phyloP scores from a whole-genome alignment of 306 rosid genomes.

The Vigna reflexopilosa region DNA sequence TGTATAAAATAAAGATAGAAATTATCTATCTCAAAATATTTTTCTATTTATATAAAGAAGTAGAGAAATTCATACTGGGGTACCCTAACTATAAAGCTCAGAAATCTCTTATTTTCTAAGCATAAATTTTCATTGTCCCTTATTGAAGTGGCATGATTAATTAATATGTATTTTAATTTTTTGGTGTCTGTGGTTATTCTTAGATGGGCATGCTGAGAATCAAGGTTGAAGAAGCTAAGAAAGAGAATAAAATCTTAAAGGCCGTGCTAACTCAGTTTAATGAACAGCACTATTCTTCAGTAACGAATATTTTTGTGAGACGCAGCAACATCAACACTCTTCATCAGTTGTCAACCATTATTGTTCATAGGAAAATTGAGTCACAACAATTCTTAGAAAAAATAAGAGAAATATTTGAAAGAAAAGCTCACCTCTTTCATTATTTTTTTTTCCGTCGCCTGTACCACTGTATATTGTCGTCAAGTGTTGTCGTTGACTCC shows the following conservation, averaged over 20 bases:
- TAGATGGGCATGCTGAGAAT: conserved; percentile 45
- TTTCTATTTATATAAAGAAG: too few relatives aligned
- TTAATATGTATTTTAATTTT: background rate
- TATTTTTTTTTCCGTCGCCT: too few relatives aligned
- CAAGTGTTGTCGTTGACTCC: too few relatives aligned
- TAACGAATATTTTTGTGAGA: conserved; percentile 38
- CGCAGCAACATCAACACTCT: conserved; percentile 40
- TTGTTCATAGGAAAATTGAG: too few relatives aligned
- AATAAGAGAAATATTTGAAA: too few relatives aligned
- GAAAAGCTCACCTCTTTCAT: too few relatives aligned
- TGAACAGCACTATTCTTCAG: conserved; percentile 46
- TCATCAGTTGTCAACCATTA: background rate
- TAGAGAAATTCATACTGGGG: background rate
- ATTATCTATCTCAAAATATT: too few relatives aligned
- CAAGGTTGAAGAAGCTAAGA: conserved; percentile 52
- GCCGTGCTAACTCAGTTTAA: conserved; percentile 43
- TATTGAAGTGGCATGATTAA: background rate
- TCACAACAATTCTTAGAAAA: too few relatives aligned
- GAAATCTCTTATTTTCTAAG: background rate
- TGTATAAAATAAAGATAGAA: too few relatives aligned
- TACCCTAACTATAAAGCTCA: background rate
- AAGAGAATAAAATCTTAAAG: conserved; percentile 50
- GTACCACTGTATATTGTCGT: too few relatives aligned
- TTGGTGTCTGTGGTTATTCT: conserved; percentile 5
- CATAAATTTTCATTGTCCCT: background rate